phyloP scores from a whole-genome alignment of 441 rosid genomes.

The Macaranga tanarius region DNA sequence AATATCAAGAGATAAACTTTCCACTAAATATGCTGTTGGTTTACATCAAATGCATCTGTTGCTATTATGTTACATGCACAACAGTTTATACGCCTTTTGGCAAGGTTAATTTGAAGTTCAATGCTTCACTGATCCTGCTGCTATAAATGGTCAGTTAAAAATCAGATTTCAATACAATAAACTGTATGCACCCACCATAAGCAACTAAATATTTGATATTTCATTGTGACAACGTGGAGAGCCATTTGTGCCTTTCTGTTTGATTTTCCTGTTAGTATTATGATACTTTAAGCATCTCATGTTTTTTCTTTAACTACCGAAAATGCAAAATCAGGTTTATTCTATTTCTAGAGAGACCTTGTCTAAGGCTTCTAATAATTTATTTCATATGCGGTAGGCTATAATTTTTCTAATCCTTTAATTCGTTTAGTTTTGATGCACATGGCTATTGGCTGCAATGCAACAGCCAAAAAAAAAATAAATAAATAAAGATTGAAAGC shows the following conservation, averaged over 20 bases:
- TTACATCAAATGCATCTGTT: neutral
- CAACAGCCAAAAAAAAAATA: too few species aligned
- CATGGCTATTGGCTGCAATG: too few species aligned
- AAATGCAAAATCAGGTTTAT: neutral
- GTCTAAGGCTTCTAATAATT: neutral
- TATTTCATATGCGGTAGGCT: conserved; percentile 41
- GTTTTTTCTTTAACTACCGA: too few species aligned
- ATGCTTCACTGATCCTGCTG: neutral
- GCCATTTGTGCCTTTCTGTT: neutral
- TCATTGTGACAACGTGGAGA: neutral
- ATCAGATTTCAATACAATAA: neutral
- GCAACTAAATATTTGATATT: neutral
- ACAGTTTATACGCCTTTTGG: neutral
- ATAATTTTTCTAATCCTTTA: neutral
- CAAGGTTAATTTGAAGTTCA: neutral
- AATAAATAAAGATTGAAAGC: too few species aligned
- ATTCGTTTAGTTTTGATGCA: too few species aligned
- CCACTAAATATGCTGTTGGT: neutral
- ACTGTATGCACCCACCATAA: neutral
- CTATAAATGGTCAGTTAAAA: neutral
- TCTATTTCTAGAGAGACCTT: neutral
- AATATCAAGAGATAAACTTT: neutral
- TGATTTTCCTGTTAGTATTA: too few species aligned
- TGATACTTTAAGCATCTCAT: neutral
- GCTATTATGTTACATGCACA: neutral